phyloP scores from a whole-genome alignment of 2,329 filamentous ascomycete species.

The Ophiostoma ips region DNA sequence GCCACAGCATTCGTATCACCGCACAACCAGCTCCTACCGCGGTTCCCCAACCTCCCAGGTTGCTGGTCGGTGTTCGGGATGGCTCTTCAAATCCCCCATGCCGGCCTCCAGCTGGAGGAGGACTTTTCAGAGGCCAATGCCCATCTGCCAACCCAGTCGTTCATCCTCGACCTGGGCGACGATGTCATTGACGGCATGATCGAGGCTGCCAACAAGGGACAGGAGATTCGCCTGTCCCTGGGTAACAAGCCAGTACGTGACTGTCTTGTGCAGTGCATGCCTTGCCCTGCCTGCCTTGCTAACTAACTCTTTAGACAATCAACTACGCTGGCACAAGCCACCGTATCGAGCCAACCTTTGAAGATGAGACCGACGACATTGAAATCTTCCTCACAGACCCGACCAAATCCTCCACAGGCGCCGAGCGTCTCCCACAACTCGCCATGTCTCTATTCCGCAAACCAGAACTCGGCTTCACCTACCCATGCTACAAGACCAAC shows the following conservation, averaged over 20 bases:
- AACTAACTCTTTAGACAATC: slow-evolving; percentile 29
- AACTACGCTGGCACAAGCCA: slow-evolving; percentile 38
- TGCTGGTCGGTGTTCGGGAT: slow-evolving; percentile 17
- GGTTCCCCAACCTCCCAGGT: slow-evolving; percentile 9
- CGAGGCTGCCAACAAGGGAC: slow-evolving; percentile 41
- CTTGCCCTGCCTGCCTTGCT: background rate
- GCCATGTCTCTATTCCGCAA: slow-evolving; percentile 37
- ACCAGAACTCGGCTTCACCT: slow-evolving; percentile 18
- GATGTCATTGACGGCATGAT: slow-evolving; percentile 49
- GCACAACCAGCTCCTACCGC: background rate
- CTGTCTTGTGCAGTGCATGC: background rate
- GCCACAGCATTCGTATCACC: background rate
- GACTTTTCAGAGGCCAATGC: slow-evolving; percentile 31
- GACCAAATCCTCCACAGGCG: slow-evolving; percentile 31
- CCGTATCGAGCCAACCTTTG: slow-evolving; percentile 27
- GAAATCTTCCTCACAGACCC: slow-evolving; percentile 38
- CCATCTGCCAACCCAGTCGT: slow-evolving; percentile 38
- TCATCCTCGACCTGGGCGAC: slow-evolving; percentile 44
- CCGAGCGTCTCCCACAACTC: slow-evolving; percentile 34
- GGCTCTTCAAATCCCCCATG: slow-evolving; percentile 40
- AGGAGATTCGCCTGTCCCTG: slow-evolving; percentile 41
- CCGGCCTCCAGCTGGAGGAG: slow-evolving; percentile 44
- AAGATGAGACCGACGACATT: slow-evolving; percentile 29
- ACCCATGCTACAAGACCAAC: slow-evolving; percentile 11
- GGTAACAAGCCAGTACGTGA: slow-evolving; percentile 44